Evolutionary conservation across 768 basidiomycete genomes (phyloP).

Genomic region (Thelephora aurantiotincta): DNA sequence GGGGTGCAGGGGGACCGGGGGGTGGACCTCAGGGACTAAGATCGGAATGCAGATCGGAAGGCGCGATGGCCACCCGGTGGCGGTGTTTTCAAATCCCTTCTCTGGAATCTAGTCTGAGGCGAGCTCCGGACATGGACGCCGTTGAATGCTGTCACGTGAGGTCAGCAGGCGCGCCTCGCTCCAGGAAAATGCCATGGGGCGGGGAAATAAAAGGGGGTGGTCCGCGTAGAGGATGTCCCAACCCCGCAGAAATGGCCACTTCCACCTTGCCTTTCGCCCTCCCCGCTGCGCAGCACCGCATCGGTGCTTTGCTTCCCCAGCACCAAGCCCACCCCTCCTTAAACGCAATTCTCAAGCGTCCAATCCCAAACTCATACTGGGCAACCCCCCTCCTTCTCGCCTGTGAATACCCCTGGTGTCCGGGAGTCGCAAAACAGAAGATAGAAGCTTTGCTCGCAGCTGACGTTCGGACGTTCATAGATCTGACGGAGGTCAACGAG

Average conservation of each 20-base stretch:
- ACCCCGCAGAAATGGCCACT: background rate
- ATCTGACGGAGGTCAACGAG: constrained; percentile 74
- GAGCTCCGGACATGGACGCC: no score
- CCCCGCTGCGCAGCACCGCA: background rate
- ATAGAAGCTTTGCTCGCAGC: constrained; percentile 58
- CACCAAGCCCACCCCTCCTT: background rate
- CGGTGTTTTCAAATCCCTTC: no score
- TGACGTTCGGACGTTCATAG: constrained; percentile 71
- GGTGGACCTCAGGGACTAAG: no score
- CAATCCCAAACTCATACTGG: constrained; percentile 82
- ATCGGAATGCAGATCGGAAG: no score
- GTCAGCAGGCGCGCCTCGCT: no score
- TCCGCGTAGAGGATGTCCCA: background rate
- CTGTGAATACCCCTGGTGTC: constrained; percentile 66
- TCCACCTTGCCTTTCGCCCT: background rate
- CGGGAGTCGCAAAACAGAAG: constrained; percentile 32
- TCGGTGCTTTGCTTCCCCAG: no score
- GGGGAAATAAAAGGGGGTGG: no score
- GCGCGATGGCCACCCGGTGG: no score
- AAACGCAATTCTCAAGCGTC: constrained; percentile 22
- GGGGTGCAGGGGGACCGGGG: no score
- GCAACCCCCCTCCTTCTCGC: constrained; percentile 59
- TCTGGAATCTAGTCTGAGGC: no score
- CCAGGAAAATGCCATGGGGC: no score
- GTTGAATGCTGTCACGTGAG: no score